Evolutionary conservation across 2,329 filamentous ascomycete genomes (phyloP), one percentile per base, ranked within the genome.

Genomic region (Hortaea werneckii): DNA sequence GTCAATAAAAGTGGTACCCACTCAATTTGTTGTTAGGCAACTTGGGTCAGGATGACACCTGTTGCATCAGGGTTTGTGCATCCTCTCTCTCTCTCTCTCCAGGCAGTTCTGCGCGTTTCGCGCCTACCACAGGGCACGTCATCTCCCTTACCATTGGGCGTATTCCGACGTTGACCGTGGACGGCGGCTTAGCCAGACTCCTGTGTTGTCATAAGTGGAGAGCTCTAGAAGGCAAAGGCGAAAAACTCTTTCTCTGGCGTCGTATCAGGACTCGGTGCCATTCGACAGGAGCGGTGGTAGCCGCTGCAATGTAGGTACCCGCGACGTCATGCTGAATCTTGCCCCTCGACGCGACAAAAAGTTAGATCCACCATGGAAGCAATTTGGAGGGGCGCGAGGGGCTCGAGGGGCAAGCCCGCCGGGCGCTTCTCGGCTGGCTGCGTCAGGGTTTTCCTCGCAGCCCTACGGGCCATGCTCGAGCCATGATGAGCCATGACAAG

Each of bases 151-250:
- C 37, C 37, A 39, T 39, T 39, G 37, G 32, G 32, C 8, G 9
- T 27, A n/a, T 48, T 47, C 49, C 49, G 49, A 46, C 41, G 43
- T 51, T 51, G 49, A 32, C 41, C 49, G 46, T 42, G 37, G 43
- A 20, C 20, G 20, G 40, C 11, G 30, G 10, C 27, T 29, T 29
- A 11, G 39, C 38, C 20, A 20, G 20, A 20, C 20, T 20, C 20
- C 20, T 20, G 20, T 20, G 20, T 20, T 5, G 38, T 8, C 40
- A 10, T 42, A 13, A 8, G 27, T n/a, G 32, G 40, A 32, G 28
- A 9, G 27, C 40, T 42, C 40, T 12, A 42, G 27, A 29, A 40
- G 20, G 20, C 20, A 20, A 20, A 20, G 20, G 20, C 20, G 20
- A 20, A 20, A 20, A 20, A 20, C 20, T 20, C 20, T 20, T 20